Evolutionary conservation across 352 stramenopile genomes (phyloP), one percentile per base, ranked within the genome.

Genomic region (Chrysophaeum taylorii): DNA sequence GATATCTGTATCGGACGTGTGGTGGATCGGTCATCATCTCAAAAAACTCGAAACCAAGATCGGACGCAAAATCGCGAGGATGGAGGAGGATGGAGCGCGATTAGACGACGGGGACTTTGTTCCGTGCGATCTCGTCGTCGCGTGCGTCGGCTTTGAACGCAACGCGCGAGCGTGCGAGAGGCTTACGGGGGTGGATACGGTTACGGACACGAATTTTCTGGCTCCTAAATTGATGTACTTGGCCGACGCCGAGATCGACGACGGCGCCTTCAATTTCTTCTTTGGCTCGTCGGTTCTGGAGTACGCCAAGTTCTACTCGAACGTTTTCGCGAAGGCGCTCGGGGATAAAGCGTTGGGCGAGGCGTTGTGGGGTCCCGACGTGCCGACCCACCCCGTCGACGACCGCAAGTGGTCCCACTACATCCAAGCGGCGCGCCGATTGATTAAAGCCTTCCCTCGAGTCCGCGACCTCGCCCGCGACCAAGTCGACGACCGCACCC

Each of bases 371-470:
- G 48, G 48, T 25, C 18, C 48, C 18, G 25, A 60, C 5, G 48
- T 60, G 18, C 33, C 52, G 14, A 64, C 15, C 15, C 16, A 54
- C 23, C 27, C 67, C 27, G 33, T 73, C 29, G 53, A 73, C 33
- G 52, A 68, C 36, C 68, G 68, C 39, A 73, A 73, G 39, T 73
- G 68, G 68, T 69, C 68, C n/a, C 50, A 73, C 9, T 73, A 73
- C 68, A 73, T 73, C 42, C 25, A 33, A 12, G 68, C 50, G 14
- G 68, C 68, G 27, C 50, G 66, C n/a, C 27, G 42, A 16, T 43
- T 73, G 38, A 61, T 73, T 21, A 0, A 70, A 2, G 29, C 23
- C 5, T 35, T 68, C 27, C 53, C 53, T 23, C 53, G 16, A 5
- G 31, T 73, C 60, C 53, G 60, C 21, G 68, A 16, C 21, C 35